phyloP scores from a whole-genome alignment of 2,329 filamentous ascomycete genomes.

The Aspergillus clavatus region DNA sequence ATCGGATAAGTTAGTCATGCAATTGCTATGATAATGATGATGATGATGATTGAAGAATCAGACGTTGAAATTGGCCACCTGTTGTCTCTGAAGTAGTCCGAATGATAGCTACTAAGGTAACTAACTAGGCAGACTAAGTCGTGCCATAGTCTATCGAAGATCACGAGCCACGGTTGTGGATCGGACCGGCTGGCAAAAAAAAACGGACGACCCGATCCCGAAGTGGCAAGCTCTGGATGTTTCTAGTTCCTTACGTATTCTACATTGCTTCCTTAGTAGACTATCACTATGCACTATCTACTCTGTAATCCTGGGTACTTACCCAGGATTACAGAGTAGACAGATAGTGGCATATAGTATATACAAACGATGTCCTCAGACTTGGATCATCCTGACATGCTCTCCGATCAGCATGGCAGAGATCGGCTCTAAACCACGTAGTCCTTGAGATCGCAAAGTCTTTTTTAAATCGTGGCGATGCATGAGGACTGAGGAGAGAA shows the following conservation, averaged over 20 bases:
- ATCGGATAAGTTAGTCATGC: not conserved
- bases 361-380: not conserved
- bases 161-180: conserved; percentile 11
- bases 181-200: conserved; percentile 1
- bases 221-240: not conserved
- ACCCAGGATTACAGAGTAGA: too few relatives aligned
- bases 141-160: conserved; percentile 5
- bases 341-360: too few relatives aligned
- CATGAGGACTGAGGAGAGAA: too few relatives aligned
- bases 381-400: not conserved
- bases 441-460: too few relatives aligned
- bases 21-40: not conserved
- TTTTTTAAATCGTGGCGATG: too few relatives aligned
- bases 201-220: not conserved
- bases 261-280: not conserved
- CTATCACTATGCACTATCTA: too few relatives aligned
- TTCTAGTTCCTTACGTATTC: not conserved
- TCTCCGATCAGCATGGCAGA: too few relatives aligned
- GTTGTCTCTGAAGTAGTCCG: too few relatives aligned
- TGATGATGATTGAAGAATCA: not conserved
- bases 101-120: too few relatives aligned
- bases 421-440: too few relatives aligned
- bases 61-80: conserved; percentile 9
- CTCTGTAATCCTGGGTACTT: too few relatives aligned
- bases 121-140: not conserved